These are phyloP conservation scores for Colletotrichum eleusines DNA, from an alignment of 2,329 filamentous ascomycete genomes.

Conservation along the genomic window DNA sequence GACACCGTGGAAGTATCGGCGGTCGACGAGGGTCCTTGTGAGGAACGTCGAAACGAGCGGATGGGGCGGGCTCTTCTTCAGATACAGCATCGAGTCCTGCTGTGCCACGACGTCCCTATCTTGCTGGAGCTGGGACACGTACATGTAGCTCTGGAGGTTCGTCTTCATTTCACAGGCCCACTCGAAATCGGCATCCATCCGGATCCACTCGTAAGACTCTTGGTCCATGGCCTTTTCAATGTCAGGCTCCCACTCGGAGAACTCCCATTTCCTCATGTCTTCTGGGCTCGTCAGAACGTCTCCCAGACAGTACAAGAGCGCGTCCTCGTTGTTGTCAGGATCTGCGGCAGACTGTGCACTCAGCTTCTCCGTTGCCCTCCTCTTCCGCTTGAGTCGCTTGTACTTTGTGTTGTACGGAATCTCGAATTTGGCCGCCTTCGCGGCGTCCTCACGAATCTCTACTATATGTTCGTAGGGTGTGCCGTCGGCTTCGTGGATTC, in stretches of 20 bases:
- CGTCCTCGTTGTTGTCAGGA: constrained; percentile 76
- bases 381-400: constrained; percentile 89
- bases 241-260: constrained; percentile 90
- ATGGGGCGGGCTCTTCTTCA: constrained; percentile 75
- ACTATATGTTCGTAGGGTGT: constrained; percentile 99
- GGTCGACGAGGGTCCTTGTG: constrained; percentile 89
- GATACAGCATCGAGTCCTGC: constrained; percentile 80
- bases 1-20: constrained; percentile 93
- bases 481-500: constrained; percentile 97
- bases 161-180: constrained; percentile 90
- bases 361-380: constrained; percentile 58
- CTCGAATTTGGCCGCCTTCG: constrained; percentile 82
- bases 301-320: constrained; percentile 90
- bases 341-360: constrained; percentile 70
- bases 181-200: constrained; percentile 97
- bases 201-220: constrained; percentile 98
- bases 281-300: constrained; percentile 88
- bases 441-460: constrained; percentile 88
- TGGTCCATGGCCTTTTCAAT: constrained; percentile 93
- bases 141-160: constrained; percentile 96
- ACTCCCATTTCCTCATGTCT: constrained; percentile 84
- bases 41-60: constrained; percentile 90
- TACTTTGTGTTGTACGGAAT: constrained; percentile 99
- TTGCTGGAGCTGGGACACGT: constrained; percentile 95
- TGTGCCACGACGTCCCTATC: constrained; percentile 96